phyloP scores from a whole-genome alignment of 805 yeast genomes.

The Starmerella riodocensis region DNA sequence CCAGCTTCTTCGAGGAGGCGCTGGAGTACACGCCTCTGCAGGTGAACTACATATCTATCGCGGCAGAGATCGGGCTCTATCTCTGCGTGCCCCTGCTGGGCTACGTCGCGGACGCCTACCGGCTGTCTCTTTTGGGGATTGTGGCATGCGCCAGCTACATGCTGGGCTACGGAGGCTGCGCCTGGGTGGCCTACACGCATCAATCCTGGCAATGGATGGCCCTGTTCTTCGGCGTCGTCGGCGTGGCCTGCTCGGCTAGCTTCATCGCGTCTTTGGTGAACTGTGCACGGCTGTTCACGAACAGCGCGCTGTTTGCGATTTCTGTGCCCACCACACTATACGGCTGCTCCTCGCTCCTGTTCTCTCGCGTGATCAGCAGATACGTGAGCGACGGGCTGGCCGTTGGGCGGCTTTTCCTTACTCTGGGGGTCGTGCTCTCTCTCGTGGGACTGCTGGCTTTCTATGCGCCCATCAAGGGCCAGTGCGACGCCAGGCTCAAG shows the following conservation, averaged over 20 bases:
- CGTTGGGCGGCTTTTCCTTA: constrained; percentile 11
- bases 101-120: constrained; percentile 69
- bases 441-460: constrained; percentile 21
- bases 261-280: constrained; percentile 35
- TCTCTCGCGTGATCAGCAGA: constrained; percentile 41
- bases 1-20: constrained; percentile 49
- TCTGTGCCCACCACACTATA: constrained; percentile 80
- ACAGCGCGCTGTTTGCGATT: constrained; percentile 63
- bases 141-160: constrained; percentile 47
- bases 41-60: constrained; percentile 60
- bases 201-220: constrained; percentile 22
- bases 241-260: constrained; percentile 30
- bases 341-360: constrained; percentile 68
- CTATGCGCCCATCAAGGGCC: constrained; percentile 19
- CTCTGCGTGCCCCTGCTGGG: constrained; percentile 73
- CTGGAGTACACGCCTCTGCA: constrained; percentile 52
- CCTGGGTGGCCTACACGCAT: constrained; percentile 7
- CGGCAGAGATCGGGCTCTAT: constrained; percentile 70
- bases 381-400: not conserved
- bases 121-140: constrained; percentile 59
- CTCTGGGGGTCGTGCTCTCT: constrained; percentile 20
- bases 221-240: constrained; percentile 26
- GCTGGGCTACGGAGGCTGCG: constrained; percentile 49
- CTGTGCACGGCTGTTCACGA: constrained; percentile 76
- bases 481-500: constrained; percentile 6